phyloP scores from a whole-genome alignment of 768 basidiomycete species.

The Mycena amicta region DNA sequence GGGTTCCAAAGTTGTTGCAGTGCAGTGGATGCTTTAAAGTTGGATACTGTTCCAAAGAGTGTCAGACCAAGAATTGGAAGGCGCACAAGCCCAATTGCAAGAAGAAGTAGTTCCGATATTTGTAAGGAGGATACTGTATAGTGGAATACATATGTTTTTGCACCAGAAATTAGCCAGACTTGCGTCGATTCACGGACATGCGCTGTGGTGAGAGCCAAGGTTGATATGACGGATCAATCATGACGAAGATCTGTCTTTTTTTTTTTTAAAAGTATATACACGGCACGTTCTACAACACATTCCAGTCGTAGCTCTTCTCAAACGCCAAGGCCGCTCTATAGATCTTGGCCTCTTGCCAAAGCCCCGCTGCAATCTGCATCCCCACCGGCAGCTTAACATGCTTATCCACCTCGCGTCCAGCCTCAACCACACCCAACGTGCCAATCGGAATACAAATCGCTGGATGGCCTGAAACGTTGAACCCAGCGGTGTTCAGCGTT shows the following conservation, averaged over 20 bases:
- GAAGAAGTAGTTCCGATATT: no score
- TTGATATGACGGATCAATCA: no score
- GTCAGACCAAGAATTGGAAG: constrained; percentile 41
- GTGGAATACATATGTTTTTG: no score
- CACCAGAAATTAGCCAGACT: no score
- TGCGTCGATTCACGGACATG: no score
- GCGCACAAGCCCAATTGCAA: constrained; percentile 21
- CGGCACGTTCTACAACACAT: constrained; percentile 11
- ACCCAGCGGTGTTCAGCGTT: constrained; percentile 32
- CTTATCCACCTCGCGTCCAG: constrained; percentile 36
- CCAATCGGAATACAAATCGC: constrained; percentile 46
- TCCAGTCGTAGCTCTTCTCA: constrained; percentile 30
- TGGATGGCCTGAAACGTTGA: constrained; percentile 43
- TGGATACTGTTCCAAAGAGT: constrained; percentile 37
- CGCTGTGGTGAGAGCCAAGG: no score
- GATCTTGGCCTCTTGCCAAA: constrained; percentile 41
- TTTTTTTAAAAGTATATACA: no score
- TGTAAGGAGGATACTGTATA: no score
- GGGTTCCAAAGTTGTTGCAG: constrained; percentile 27
- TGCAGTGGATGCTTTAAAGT: constrained; percentile 33
- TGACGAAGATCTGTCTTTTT: no score
- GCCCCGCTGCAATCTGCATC: constrained; percentile 45
- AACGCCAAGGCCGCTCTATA: constrained; percentile 30
- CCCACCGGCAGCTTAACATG: constrained; percentile 43
- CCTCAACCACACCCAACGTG: constrained; percentile 27